These are phyloP conservation scores for Plectosphaerella plurivora DNA, from an alignment of 2,329 filamentous ascomycete species.

Conservation along the genomic window DNA sequence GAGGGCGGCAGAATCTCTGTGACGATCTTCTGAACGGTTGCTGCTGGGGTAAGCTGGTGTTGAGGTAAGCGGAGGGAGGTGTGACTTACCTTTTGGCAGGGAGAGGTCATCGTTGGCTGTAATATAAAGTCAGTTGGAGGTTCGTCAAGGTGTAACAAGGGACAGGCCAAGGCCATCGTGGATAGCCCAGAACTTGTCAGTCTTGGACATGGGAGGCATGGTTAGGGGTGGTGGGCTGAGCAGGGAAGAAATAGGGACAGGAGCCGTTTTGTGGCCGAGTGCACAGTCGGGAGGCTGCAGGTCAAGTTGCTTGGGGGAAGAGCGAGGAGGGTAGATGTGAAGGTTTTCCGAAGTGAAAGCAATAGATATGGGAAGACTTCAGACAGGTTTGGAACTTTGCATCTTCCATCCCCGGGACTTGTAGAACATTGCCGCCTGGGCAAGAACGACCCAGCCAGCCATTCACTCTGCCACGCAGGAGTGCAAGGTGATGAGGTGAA, in stretches of 20 bases:
- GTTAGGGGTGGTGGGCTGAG: not conserved
- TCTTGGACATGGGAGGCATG: not conserved
- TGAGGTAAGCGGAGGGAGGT: slow-evolving; percentile 8
- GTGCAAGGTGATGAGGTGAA: not conserved
- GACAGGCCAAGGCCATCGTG: not conserved
- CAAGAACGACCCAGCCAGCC: not conserved
- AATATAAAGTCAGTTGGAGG: slow-evolving; percentile 23
- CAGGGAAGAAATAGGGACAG: not conserved
- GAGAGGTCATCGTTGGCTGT: slow-evolving; percentile 61
- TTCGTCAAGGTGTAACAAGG: not conserved
- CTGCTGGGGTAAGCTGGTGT: slow-evolving; percentile 24
- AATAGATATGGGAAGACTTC: not conserved
- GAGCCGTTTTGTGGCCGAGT: not conserved
- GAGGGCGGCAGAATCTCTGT: slow-evolving; percentile 82
- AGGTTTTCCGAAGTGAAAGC: not conserved
- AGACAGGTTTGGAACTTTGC: too few relatives aligned
- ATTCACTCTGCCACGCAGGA: too few relatives aligned
- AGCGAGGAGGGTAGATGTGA: not conserved
- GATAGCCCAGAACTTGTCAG: not conserved
- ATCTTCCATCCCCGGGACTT: not conserved
- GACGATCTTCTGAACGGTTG: slow-evolving; percentile 80
- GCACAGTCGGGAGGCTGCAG: not conserved
- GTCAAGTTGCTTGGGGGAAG: not conserved
- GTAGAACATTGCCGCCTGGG: not conserved
- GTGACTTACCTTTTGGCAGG: slow-evolving; percentile 54